phyloP scores from a whole-genome alignment of 1,139 yeast species.

The Yamadazyma blattariae region DNA sequence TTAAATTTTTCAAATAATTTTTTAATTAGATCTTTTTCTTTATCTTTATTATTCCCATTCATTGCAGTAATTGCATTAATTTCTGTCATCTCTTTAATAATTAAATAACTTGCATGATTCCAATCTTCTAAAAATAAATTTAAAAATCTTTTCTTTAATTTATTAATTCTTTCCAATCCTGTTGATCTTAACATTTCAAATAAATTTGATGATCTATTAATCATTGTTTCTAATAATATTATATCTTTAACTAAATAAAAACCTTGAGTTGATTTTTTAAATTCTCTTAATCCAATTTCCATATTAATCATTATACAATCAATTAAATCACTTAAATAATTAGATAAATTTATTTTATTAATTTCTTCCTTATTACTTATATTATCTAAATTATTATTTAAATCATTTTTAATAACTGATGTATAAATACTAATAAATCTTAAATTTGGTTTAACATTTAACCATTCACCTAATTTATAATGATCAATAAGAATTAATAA shows the following conservation, averaged over 20 bases:
- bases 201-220: conserved; percentile 56
- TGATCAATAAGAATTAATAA: conserved; percentile 50
- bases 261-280: conserved; percentile 59
- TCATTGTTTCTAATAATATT: conserved; percentile 70
- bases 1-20: conserved; percentile 83
- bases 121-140: conserved; percentile 80
- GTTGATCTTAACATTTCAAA: conserved; percentile 55
- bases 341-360: conserved; percentile 34
- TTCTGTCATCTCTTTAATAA: conserved; percentile 68
- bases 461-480: conserved; percentile 66
- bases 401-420: conserved; percentile 39
- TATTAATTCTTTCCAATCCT: conserved; percentile 66
- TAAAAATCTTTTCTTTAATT: conserved; percentile 70
- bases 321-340: conserved; percentile 70
- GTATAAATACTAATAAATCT: conserved; percentile 50
- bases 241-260: conserved; percentile 69
- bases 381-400: conserved; percentile 30
- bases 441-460: conserved; percentile 53
- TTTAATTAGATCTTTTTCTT: conserved; percentile 81
- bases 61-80: conserved; percentile 37
- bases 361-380: conserved; percentile 36
- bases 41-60: conserved; percentile 22
- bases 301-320: conserved; percentile 65
- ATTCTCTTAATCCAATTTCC: conserved; percentile 53
- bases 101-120: conserved; percentile 73